phyloP scores from a whole-genome alignment of 345 rosid species.

The Corchorus olitorius region DNA sequence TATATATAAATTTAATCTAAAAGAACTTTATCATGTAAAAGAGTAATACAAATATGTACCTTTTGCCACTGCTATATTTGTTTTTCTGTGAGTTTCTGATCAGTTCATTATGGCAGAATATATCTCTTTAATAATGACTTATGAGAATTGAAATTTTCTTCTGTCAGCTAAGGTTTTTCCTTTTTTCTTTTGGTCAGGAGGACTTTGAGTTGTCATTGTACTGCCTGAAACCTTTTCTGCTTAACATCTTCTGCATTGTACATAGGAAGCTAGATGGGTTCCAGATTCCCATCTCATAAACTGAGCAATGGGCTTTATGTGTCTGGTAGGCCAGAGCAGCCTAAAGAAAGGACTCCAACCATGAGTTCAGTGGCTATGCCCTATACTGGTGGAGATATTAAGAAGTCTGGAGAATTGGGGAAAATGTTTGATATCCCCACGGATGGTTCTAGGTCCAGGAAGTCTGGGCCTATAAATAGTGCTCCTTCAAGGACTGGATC shows the following conservation, averaged over 20 bases:
- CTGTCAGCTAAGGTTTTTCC: neutral
- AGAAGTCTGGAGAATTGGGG: conserved; percentile 89
- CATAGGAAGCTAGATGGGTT: conserved; percentile 62
- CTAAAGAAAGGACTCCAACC: conserved; percentile 81
- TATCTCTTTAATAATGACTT: neutral
- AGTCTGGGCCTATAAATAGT: conserved; percentile 89
- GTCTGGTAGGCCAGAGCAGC: conserved; percentile 91
- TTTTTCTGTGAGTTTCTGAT: neutral
- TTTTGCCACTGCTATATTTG: neutral
- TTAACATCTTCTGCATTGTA: conserved; percentile 8
- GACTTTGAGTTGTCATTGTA: conserved; percentile 26
- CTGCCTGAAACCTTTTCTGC: too few species aligned
- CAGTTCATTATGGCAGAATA: neutral
- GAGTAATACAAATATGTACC: neutral
- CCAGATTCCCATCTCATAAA: conserved; percentile 91
- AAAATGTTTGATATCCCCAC: conserved; percentile 90
- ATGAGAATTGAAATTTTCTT: conserved; percentile 1
- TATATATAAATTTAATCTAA: neutral
- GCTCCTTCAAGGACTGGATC: conserved; percentile 88
- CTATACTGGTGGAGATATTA: conserved; percentile 92
- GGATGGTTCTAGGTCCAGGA: conserved; percentile 75
- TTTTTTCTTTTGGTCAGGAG: conserved; percentile 23
- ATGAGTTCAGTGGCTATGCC: conserved; percentile 93
- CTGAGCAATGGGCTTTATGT: conserved; percentile 90
- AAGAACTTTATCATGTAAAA: neutral